phyloP scores from a whole-genome alignment of 2,329 filamentous ascomycete genomes.

The Paraconiothyrium brasiliense region DNA sequence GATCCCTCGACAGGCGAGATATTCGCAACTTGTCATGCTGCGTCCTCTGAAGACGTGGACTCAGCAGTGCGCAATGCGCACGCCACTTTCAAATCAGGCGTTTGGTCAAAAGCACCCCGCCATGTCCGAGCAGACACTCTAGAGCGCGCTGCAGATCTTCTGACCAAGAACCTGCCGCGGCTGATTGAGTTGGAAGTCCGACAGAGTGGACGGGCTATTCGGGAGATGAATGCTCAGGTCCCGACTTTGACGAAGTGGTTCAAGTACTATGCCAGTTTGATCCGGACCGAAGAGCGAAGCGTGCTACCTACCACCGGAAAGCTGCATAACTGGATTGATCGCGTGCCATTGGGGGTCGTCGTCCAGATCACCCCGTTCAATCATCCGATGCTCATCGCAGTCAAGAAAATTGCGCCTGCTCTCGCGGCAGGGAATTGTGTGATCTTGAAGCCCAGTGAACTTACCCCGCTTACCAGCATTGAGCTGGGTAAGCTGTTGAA shows the following conservation, averaged over 20 bases:
- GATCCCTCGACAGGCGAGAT: constrained; percentile 64
- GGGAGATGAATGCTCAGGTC: constrained; percentile 76
- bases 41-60: constrained; percentile 58
- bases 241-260: constrained; percentile 74
- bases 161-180: constrained; percentile 61
- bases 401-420: constrained; percentile 52
- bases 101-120: constrained; percentile 66
- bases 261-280: constrained; percentile 73
- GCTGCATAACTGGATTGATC: constrained; percentile 56
- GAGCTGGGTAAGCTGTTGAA: constrained; percentile 49
- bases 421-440: constrained; percentile 49
- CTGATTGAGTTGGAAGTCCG: constrained; percentile 71
- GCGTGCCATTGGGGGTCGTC: constrained; percentile 49
- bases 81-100: constrained; percentile 59
- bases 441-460: constrained; percentile 50
- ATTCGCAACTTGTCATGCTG: constrained; percentile 62
- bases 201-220: constrained; percentile 73
- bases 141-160: constrained; percentile 65
- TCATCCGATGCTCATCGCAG: constrained; percentile 52
- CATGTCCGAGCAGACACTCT: constrained; percentile 70
- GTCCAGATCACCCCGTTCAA: constrained; percentile 53
- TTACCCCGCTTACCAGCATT: constrained; percentile 49
- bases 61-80: constrained; percentile 56
- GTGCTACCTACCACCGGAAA: constrained; percentile 72
- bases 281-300: constrained; percentile 72